Evolutionary conservation across 805 yeast species (phyloP), one percentile per base, ranked within the genome.

Genomic region (Brettanomyces sp.): DNA sequence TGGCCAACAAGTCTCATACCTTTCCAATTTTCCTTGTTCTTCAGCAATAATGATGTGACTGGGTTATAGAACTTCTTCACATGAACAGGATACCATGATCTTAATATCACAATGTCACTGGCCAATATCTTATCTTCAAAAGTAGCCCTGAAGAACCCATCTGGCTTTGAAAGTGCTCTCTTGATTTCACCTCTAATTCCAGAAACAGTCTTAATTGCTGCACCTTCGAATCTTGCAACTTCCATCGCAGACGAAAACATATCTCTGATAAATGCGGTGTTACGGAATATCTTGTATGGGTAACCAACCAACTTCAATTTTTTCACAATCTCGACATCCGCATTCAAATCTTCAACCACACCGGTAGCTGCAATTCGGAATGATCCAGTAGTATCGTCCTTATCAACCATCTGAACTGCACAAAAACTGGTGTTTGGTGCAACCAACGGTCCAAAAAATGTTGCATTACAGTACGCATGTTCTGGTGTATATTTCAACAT

Each of bases 401-500:
- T 81, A 42, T 95, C 88, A 24, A 93, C 93, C 46, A 84, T 74
- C 59, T 90, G 95, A 51, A 91, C 86, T 42, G 95, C 98, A 66
- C 96, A 91, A 64, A 93, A 95, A 1, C 98, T 95, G 0, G 99
- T 91, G 60, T 91, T 91, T 37, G 99, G 99, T 1, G 97, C 88
- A 44, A 91, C 96, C 46, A 93, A 73, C 11, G 99, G 99, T 1
- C 99, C 99, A 60, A 89, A 93, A 65, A 93, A 89, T 32, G 96
- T 84, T 1, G 96, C 97, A 60, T 83, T 81, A 73, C 99, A 93
- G 63, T 85, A 91, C 23, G 96, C 87, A 65, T 93, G 99, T 60
- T 93, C 99, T 6, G 99, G 99, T 0, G 99, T 93, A 63, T 93
- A 93, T 62, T 93, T 93, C 67, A 93, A 75, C 96, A 93, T 87